These are phyloP conservation scores for Aristolochia contorta DNA, from an alignment of 164 flowering plant species.

Conservation along the genomic window DNA sequence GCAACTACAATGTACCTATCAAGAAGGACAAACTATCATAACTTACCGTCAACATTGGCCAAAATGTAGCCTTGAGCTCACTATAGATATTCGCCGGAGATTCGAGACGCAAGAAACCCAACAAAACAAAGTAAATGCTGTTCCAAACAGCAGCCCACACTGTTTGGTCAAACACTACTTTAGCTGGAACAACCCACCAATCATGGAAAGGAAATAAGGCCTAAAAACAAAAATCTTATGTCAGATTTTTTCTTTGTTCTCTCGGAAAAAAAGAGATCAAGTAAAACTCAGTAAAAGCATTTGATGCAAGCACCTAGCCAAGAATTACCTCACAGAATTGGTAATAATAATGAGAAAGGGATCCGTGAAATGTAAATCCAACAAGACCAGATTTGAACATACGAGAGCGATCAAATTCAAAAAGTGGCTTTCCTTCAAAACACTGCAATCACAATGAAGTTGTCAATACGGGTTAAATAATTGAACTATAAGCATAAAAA, in stretches of 20 bases:
- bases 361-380: conserved; percentile 78
- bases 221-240: conserved; percentile 19
- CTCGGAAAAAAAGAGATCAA: too few species aligned
- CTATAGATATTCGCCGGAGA: conserved; percentile 42
- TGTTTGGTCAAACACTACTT: conserved; percentile 89
- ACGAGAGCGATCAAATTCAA: conserved; percentile 65
- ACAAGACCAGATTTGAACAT: conserved; percentile 79
- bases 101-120: conserved; percentile 70
- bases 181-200: conserved; percentile 97
- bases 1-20: not conserved
- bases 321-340: conserved; percentile 60
- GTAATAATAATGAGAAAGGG: conserved; percentile 80
- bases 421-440: conserved; percentile 70
- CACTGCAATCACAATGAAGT: conserved; percentile 30
- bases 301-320: not conserved
- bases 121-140: conserved; percentile 58
- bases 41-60: conserved; percentile 86
- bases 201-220: conserved; percentile 75
- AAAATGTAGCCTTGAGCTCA: conserved; percentile 68
- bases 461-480: too few species aligned
- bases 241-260: too few species aligned
- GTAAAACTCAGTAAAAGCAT: not conserved
- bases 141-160: conserved; percentile 89
- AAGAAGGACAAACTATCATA: not conserved
- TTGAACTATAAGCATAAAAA: not conserved